These are phyloP conservation scores for Acanthamoeba sp. DNA, from an alignment of 208 protist species.

Conservation along the genomic window DNA sequence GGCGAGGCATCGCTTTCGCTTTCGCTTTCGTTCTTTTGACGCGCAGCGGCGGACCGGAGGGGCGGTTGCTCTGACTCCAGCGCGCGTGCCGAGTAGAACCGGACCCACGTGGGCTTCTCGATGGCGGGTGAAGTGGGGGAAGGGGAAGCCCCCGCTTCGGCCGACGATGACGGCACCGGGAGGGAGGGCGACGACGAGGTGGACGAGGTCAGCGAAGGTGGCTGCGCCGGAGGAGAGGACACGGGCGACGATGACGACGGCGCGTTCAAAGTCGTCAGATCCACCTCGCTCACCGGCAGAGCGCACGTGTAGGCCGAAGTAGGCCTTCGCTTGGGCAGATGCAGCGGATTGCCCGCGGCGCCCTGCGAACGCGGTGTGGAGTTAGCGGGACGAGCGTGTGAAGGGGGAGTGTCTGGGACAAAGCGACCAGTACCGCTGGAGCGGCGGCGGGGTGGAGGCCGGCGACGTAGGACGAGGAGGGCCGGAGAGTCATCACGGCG, in stretches of 20 bases:
- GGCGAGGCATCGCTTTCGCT: neutral
- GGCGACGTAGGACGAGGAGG: neutral
- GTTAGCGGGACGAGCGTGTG: too few species aligned
- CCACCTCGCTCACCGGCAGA: neutral
- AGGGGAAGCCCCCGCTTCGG: neutral
- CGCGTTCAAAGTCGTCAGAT: too few species aligned
- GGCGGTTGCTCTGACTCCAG: neutral
- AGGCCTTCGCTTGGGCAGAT: neutral
- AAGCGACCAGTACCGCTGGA: too few species aligned
- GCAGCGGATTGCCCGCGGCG: neutral
- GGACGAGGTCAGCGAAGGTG: too few species aligned
- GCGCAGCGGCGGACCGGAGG: neutral
- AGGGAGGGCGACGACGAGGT: neutral
- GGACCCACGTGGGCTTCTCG: neutral
- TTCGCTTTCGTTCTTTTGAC: neutral
- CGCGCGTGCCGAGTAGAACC: neutral
- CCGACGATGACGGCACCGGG: neutral
- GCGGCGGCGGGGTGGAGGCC: too few species aligned
- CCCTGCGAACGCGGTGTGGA: too few species aligned
- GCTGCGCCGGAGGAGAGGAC: neutral
- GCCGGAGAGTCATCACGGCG: neutral
- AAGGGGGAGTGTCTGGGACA: too few species aligned
- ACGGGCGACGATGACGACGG: neutral
- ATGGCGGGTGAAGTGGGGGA: neutral
- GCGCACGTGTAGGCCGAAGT: slow-evolving; percentile 14